Evolutionary conservation across 192 early-diverging fungal genomes (phyloP).

Genomic region (Coemansia sp.): DNA sequence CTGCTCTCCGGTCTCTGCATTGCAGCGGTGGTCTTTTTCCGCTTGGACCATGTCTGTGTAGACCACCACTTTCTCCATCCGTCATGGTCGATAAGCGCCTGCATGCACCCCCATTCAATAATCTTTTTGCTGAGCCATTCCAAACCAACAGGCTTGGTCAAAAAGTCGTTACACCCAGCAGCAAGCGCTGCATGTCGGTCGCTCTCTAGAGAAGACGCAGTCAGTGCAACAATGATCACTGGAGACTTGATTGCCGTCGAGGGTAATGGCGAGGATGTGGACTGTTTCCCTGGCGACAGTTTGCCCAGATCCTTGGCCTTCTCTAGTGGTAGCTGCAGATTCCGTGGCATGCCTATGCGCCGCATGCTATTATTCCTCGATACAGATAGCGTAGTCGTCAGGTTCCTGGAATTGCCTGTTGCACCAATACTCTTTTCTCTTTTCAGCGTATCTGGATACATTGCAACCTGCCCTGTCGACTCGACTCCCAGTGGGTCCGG

Average conservation of each 20-base stretch:
- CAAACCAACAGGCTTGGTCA: slow-evolving; percentile 83
- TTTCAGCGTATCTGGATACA: slow-evolving; percentile 23
- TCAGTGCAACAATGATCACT: slow-evolving; percentile 87
- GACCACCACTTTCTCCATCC: slow-evolving; percentile 48
- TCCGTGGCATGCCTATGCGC: slow-evolving; percentile 7
- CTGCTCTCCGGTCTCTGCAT: background rate
- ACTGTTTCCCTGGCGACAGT: slow-evolving; percentile 6
- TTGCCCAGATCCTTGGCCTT: slow-evolving; percentile 44
- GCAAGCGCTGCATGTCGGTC: slow-evolving; percentile 73
- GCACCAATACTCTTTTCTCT: background rate
- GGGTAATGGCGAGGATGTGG: slow-evolving; percentile 33
- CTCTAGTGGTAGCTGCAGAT: slow-evolving; percentile 19
- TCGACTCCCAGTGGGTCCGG: slow-evolving; percentile 15
- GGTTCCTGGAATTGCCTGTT: background rate
- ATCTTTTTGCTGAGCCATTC: slow-evolving; percentile 85
- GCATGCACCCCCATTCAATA: slow-evolving; percentile 92
- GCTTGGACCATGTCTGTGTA: slow-evolving; percentile 10
- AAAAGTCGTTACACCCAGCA: slow-evolving; percentile 88
- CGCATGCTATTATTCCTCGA: background rate
- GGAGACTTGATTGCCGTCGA: slow-evolving; percentile 54
- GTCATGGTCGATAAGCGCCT: slow-evolving; percentile 86
- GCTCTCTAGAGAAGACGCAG: slow-evolving; percentile 70
- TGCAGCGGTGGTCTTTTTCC: background rate
- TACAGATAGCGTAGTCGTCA: background rate
- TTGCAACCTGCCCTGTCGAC: slow-evolving; percentile 20